A percentile compares a stretch with the other conserved stretches of the same genome.
These are phyloP conservation scores for Solanum boliviense DNA, from an alignment of 257 asterid species.

Conservation along the genomic window DNA sequence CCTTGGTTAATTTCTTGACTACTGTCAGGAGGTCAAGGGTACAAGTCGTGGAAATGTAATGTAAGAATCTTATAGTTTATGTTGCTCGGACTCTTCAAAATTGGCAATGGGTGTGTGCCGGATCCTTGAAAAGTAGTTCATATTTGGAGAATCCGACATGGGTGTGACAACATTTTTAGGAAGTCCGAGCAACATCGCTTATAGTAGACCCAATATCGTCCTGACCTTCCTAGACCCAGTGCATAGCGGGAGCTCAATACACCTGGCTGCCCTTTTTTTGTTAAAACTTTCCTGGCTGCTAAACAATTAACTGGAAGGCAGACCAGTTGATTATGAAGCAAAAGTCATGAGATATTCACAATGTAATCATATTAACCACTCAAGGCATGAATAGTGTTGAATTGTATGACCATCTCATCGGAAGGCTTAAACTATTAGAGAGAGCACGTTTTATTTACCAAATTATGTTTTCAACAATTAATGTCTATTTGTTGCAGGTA, in stretches of 20 bases:
- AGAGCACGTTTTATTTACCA: not conserved
- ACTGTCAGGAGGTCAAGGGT: not conserved
- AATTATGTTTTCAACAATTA: not conserved
- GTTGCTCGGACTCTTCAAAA: not conserved
- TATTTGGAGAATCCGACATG: not conserved
- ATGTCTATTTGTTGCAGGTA: slow-evolving; percentile 30
- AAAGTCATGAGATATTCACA: not conserved
- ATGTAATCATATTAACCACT: not conserved
- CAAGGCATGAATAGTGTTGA: not conserved
- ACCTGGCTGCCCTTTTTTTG: not conserved
- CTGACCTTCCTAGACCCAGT: not conserved
- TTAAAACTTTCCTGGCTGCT: not conserved
- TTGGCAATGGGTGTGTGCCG: not conserved
- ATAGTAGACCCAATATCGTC: not conserved
- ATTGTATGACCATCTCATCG: not conserved
- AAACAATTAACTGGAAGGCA: not conserved
- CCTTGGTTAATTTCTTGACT: not conserved
- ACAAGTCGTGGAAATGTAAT: not conserved
- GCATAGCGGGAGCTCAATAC: not conserved
- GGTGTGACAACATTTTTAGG: not conserved
- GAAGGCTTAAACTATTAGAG: not conserved
- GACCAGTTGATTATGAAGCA: not conserved
- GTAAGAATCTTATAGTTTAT: not conserved
- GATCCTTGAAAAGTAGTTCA: not conserved
- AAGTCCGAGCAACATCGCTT: not conserved